Base-by-base conservation (phyloP, 2,329 filamentous ascomycete genomes). In the Cryphonectria nitschkei region DNA sequence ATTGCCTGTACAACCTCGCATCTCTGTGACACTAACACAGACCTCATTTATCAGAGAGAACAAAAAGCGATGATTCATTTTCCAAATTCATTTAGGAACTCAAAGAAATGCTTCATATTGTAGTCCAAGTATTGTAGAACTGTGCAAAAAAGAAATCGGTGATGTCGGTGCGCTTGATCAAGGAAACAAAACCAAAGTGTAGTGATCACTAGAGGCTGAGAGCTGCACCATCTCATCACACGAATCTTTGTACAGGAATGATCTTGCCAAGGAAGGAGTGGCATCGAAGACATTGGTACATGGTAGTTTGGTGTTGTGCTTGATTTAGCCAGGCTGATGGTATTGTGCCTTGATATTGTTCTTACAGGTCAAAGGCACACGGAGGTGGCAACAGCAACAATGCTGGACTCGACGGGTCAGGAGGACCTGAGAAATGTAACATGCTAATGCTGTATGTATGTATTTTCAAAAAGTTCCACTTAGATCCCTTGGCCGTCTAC, bases 291-390 rank as follows among this genome's bases (percentile, higher is more conserved):
- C 50, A 58, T 58, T 22, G 32, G 65, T 11, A 2, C 1, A 16
- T 67, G 52, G 7, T 56, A 16, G 19, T 43, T 50, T 50, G 26
- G 26, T 32, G 43, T 37, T 54, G 46, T 29, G 46, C 46, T 52
- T 52, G 64, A n/a, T n/a, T 26, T n/a, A 13, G 50, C 19, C 14
- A 14, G 26, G 50, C n/a, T 1, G n/a, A 65, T 65, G 13, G 16
- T 43, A 70, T 70, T 70, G 66, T 68, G 32, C 32, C 34, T 70
- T 71, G 9, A 62, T 71, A 71, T 71, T 71, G 69, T 71, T 22
- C 63, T 61, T n/a, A 39, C 56, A 46, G 26, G 6, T 41, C 19
- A 46, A 37, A 67, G 37, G 41, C 46, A 13, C 34, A 26, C 34
- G 11, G 9, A 2, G 32, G n/a, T 8, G 9, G 14, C 8, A 11